Conservation (phyloP, 108 stramenopile species). For the Fragilariopsis cylindrus region DNA sequence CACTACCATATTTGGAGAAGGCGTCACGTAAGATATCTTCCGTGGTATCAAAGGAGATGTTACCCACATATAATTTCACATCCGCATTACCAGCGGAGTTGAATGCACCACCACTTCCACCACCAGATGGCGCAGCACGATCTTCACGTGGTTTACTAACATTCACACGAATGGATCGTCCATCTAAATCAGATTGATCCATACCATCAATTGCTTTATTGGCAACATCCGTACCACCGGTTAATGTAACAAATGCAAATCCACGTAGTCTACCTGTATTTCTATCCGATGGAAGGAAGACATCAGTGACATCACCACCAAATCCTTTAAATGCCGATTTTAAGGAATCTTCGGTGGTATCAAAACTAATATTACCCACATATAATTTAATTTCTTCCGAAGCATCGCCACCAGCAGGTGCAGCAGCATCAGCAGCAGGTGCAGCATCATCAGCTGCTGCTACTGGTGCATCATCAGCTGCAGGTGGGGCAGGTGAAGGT, state of each 20-base stretch:
- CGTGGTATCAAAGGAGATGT: constrained; percentile 46
- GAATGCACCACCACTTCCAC: background rate
- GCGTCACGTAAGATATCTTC: constrained; percentile 37
- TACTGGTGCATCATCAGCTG: background rate
- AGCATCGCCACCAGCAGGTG: background rate
- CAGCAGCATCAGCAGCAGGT: background rate
- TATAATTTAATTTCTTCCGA: constrained; percentile 60
- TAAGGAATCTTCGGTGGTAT: constrained; percentile 41
- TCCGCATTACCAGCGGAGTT: background rate
- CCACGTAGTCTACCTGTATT: constrained; percentile 74
- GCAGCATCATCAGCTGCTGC: background rate
- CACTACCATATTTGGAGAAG: constrained; percentile 44
- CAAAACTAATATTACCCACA: constrained; percentile 63
- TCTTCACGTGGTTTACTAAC: background rate
- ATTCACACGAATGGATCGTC: constrained; percentile 61
- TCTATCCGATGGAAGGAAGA: constrained; percentile 51
- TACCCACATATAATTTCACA: constrained; percentile 65
- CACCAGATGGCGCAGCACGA: background rate
- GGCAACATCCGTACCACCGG: constrained; percentile 48
- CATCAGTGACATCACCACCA: constrained; percentile 45
- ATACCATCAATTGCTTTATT: constrained; percentile 50
- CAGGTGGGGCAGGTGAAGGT: background rate
- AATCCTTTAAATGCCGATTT: constrained; percentile 30
- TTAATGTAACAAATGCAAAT: constrained; percentile 88
- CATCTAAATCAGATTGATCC: constrained; percentile 60